Evolutionary conservation across 2,329 filamentous ascomycete species (phyloP).

Genomic region (Cladobotryum mycophilum): DNA sequence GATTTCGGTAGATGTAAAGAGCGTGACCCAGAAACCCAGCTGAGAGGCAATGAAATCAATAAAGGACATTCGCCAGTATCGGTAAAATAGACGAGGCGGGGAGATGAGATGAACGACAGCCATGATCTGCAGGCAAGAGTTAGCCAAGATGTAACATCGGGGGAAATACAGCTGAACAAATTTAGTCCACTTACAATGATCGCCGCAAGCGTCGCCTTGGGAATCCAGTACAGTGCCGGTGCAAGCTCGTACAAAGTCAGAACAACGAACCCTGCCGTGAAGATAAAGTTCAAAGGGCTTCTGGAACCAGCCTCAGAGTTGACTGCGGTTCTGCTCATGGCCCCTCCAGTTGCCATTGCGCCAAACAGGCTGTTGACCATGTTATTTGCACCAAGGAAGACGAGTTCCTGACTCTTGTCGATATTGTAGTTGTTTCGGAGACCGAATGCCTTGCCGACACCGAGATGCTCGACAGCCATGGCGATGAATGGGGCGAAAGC

Average conservation of each 20-base stretch:
- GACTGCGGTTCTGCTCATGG: slow-evolving; percentile 62
- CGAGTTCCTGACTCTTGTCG: slow-evolving; percentile 59
- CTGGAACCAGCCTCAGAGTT: slow-evolving; percentile 59
- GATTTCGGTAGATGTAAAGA: slow-evolving; percentile 54
- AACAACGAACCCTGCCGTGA: slow-evolving; percentile 56
- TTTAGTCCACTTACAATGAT: slow-evolving; percentile 46
- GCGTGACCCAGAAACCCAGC: slow-evolving; percentile 58
- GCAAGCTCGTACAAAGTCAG: slow-evolving; percentile 56
- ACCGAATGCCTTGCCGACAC: slow-evolving; percentile 58
- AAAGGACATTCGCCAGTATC: slow-evolving; percentile 58
- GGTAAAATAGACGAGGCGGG: slow-evolving; percentile 52
- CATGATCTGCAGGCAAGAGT: slow-evolving; percentile 38
- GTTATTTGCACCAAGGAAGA: slow-evolving; percentile 56
- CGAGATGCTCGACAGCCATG: slow-evolving; percentile 56
- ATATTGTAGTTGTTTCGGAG: slow-evolving; percentile 56
- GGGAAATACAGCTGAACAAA: neutral
- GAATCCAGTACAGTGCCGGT: slow-evolving; percentile 60
- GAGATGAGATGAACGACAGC: slow-evolving; percentile 58
- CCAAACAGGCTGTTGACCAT: slow-evolving; percentile 61
- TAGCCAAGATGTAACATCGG: neutral
- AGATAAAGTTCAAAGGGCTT: slow-evolving; percentile 53
- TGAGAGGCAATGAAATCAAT: slow-evolving; percentile 59
- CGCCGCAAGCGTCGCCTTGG: slow-evolving; percentile 56
- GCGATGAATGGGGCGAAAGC: slow-evolving; percentile 57
- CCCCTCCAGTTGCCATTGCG: slow-evolving; percentile 57